A percentile compares a stretch with the other conserved stretches of the same genome.
Evolutionary conservation across 805 yeast genomes (phyloP).

Genomic region (Yamadazyma paraphyllophila): DNA sequence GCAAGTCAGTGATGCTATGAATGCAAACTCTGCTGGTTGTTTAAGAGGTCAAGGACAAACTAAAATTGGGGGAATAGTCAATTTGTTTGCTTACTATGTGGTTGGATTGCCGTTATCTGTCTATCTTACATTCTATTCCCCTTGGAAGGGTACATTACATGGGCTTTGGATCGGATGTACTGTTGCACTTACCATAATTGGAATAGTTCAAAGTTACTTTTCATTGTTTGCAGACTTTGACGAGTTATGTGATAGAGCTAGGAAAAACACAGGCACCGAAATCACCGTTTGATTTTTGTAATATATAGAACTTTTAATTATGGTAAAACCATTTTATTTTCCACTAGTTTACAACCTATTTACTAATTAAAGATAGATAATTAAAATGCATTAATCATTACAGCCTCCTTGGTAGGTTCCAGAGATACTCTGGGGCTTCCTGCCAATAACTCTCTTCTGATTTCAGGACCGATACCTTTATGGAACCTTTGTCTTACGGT

Average conservation of each 20-base stretch:
- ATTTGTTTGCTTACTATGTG: constrained; percentile 55
- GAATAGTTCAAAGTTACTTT: constrained; percentile 42
- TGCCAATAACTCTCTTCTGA: constrained; percentile 87
- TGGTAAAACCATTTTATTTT: background rate
- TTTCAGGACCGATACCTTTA: constrained; percentile 86
- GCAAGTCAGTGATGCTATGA: constrained; percentile 68
- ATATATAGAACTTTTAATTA: background rate
- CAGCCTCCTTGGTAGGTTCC: constrained; percentile 28
- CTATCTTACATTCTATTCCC: constrained; percentile 49
- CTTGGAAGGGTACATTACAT: constrained; percentile 45
- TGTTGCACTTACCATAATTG: constrained; percentile 50
- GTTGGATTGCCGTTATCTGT: constrained; percentile 64
- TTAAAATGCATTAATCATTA: constrained; percentile 40
- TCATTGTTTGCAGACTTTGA: constrained; percentile 36
- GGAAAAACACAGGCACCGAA: constrained; percentile 27
- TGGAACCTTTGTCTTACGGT: constrained; percentile 90
- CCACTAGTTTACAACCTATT: constrained; percentile 2
- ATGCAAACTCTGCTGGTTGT: constrained; percentile 73
- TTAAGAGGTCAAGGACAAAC: constrained; percentile 78
- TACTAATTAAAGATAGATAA: background rate
- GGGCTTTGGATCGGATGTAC: constrained; percentile 68
- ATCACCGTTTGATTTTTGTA: background rate
- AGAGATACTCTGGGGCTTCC: constrained; percentile 64
- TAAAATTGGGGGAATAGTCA: constrained; percentile 58
- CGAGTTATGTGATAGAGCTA: constrained; percentile 37